Percentiles rank a stretch among this genome's conserved stretches.
phyloP scores from a whole-genome alignment of 2,329 filamentous ascomycete species.

The Cladosporium sp. region DNA sequence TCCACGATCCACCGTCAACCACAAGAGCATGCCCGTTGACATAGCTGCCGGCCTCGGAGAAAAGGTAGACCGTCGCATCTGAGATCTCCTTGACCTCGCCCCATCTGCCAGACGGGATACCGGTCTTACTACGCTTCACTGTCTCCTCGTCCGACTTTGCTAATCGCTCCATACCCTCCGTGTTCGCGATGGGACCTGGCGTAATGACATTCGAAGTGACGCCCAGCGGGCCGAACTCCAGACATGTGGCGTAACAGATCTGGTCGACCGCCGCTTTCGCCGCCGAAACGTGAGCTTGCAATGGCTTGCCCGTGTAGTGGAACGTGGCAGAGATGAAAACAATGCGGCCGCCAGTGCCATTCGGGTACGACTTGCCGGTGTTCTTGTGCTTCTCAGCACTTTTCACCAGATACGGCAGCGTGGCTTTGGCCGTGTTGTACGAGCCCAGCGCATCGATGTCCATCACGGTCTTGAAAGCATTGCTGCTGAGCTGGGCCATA shows the following conservation, averaged over 20 bases:
- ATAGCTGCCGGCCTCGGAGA: conserved; percentile 80
- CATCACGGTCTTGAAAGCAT: conserved; percentile 92
- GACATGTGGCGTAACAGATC: conserved; percentile 70
- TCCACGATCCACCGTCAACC: conserved; percentile 55
- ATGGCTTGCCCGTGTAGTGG: conserved; percentile 80
- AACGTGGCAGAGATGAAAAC: conserved; percentile 88
- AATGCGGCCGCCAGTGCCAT: conserved; percentile 69
- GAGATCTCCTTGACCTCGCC: conserved; percentile 84
- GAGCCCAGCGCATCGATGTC: conserved; percentile 94
- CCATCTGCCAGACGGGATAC: conserved; percentile 69
- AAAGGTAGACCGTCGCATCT: conserved; percentile 85
- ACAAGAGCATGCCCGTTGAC: conserved; percentile 80
- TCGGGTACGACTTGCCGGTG: conserved; percentile 50
- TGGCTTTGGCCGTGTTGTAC: conserved; percentile 93
- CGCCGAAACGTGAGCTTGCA: conserved; percentile 86
- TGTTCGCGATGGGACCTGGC: conserved; percentile 79
- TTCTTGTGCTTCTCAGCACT: conserved; percentile 63
- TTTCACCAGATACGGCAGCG: conserved; percentile 71
- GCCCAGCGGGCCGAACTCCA: conserved; percentile 87
- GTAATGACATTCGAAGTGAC: conserved; percentile 85
- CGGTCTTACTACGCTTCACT: conserved; percentile 27
- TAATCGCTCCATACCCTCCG: conserved; percentile 58
- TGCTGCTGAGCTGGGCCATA: conserved; percentile 73
- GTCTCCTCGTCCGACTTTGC: conserved; percentile 30
- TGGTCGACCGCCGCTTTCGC: conserved; percentile 91